phyloP scores from a whole-genome alignment of 805 yeast species.

The Scheffersomyces coipomensis region DNA sequence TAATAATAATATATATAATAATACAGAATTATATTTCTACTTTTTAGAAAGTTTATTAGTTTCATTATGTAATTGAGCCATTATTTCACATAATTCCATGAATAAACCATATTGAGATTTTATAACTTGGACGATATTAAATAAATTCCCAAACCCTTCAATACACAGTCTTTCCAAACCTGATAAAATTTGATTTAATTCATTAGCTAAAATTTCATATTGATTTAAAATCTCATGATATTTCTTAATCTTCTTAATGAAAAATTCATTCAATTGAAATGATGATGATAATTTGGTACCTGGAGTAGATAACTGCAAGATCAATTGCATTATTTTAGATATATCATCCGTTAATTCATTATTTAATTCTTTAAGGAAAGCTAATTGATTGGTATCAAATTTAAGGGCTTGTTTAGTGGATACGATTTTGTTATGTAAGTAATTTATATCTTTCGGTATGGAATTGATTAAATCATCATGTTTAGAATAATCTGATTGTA shows the following conservation, averaged over 20 bases:
- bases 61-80: slow-evolving; percentile 64
- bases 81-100: slow-evolving; percentile 71
- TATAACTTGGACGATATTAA: slow-evolving; percentile 56
- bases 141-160: slow-evolving; percentile 40
- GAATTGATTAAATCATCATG: slow-evolving; percentile 66
- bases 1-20: neutral
- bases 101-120: slow-evolving; percentile 67
- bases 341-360: slow-evolving; percentile 48
- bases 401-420: slow-evolving; percentile 65
- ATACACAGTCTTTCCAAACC: slow-evolving; percentile 39
- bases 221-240: slow-evolving; percentile 48
- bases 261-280: slow-evolving; percentile 55
- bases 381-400: slow-evolving; percentile 42
- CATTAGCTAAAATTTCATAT: slow-evolving; percentile 63
- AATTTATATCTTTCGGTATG: slow-evolving; percentile 71
- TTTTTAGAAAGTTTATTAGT: slow-evolving; percentile 14
- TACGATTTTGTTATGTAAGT: slow-evolving; percentile 57
- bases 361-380: slow-evolving; percentile 31
- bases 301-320: slow-evolving; percentile 50
- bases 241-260: slow-evolving; percentile 49
- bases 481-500: slow-evolving; percentile 58
- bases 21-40: neutral
- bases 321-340: slow-evolving; percentile 52
- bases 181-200: slow-evolving; percentile 51
- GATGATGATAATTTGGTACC: slow-evolving; percentile 57